phyloP scores from a whole-genome alignment of 306 rosid genomes.

The Neltuma alba region DNA sequence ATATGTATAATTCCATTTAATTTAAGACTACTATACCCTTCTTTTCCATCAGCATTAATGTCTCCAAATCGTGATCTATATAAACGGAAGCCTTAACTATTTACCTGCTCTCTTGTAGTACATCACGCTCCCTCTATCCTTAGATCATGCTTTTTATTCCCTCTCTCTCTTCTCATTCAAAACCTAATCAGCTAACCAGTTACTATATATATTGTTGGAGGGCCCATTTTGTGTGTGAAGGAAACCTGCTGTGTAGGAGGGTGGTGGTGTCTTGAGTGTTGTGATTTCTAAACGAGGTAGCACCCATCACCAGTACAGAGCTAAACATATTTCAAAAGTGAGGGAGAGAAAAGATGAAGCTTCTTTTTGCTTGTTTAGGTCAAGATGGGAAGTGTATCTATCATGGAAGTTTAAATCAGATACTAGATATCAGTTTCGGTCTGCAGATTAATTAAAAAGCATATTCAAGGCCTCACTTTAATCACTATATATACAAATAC shows the following conservation, averaged over 20 bases:
- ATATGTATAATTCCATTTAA: no score
- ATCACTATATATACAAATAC: background rate
- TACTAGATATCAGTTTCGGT: background rate
- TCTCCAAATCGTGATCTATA: background rate
- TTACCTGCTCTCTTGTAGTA: background rate
- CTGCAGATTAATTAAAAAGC: background rate
- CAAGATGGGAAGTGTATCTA: constrained; percentile 8
- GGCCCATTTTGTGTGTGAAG: no score
- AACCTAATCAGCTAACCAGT: background rate
- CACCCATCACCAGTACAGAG: background rate
- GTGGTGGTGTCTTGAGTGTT: background rate
- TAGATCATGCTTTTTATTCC: background rate
- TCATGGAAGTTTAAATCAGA: constrained; percentile 2
- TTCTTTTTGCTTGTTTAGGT: background rate
- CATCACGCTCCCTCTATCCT: background rate
- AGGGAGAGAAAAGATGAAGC: background rate
- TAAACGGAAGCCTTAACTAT: background rate
- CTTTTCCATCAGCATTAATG: no score
- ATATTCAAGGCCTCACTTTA: background rate
- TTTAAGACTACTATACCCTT: no score
- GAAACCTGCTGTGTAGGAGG: background rate
- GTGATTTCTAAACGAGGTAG: background rate
- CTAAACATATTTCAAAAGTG: background rate
- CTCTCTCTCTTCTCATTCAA: background rate
- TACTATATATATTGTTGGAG: background rate